Conservation (phyloP, 202 grass and related monocot genomes). For the Digitaria exilis region DNA sequence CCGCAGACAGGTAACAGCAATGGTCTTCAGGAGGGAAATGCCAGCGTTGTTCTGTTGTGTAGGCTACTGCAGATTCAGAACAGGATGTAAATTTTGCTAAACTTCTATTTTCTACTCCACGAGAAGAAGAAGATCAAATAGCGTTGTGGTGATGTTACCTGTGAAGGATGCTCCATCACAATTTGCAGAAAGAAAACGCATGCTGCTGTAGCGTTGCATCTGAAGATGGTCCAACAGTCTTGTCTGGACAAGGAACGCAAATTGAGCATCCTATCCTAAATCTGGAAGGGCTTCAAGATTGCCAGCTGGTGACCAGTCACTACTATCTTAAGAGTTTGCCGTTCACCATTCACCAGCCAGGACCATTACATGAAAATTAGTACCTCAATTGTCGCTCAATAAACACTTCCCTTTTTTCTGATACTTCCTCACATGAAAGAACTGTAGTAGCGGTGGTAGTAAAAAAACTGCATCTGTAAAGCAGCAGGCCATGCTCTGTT, state of each 20-base stretch:
- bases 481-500: neutral
- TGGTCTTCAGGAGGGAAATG: neutral
- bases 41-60: neutral
- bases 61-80: neutral
- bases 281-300: neutral
- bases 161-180: neutral
- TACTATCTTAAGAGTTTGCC: neutral
- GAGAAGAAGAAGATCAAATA: neutral
- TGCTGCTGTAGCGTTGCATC: neutral
- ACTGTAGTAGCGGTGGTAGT: no score
- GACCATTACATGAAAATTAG: neutral
- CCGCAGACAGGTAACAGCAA: neutral
- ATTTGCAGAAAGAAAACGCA: neutral
- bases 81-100: neutral
- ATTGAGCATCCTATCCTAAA: neutral
- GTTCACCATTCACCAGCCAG: neutral
- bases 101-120: neutral
- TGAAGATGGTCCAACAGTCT: conserved; percentile 12
- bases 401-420: neutral
- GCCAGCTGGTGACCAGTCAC: neutral
- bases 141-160: neutral
- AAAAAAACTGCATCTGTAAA: neutral
- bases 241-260: neutral
- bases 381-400: neutral
- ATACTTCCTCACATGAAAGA: neutral